Base-by-base conservation (phyloP, 208 protist genomes). In the Trypanosoma congolense region DNA sequence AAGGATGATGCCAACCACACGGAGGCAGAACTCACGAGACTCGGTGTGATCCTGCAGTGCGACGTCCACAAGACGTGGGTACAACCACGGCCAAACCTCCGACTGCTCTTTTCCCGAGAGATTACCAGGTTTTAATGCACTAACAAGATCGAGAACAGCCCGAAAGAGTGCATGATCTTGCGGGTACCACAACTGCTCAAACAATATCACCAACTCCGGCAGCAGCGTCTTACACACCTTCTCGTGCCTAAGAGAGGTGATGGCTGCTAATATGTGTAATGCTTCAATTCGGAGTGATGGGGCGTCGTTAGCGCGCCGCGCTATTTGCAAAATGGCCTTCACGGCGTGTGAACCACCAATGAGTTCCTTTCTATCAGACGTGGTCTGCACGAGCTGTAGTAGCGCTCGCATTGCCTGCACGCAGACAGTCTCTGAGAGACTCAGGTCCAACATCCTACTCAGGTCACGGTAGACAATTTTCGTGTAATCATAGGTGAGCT, bases 401-500 rank as follows among this genome's bases (percentile, higher is more conserved):
- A 95, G 58, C 2, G 83, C 87, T 21, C 83, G 85, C 70, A 95
- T 68, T 9, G 83, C 77, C 59, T 92, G 82, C 28, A 68, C 77
- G 69, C 80, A 87, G 33, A 95, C 88, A 16, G 75, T 77, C 40
- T 95, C 84, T 19, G 84, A 83, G 14, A 92, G 75, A 18, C 83
- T 80, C 31, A 80, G 59, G 65, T 92, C 88, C 21, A 95, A 65
- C 78, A 93, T 89, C 40, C 83, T 82, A 53, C 84, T 87, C 21
- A 95, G 67, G 40, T 87, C 86, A 52, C 85, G 82, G 72, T 95
- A 95, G 10, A 91, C 85, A 63, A 95, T 95, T 28, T 91, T 83
- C 28, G 80, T 90, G 71, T 92, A 95, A 64, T 95, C 85, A 60
- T 84, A 92, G n/a, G 83, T 90, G n/a, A 95, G 73, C 60, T 89